These are phyloP conservation scores for Cytospora paraplurivora DNA, from an alignment of 2,329 filamentous ascomycete genomes.

Conservation along the genomic window DNA sequence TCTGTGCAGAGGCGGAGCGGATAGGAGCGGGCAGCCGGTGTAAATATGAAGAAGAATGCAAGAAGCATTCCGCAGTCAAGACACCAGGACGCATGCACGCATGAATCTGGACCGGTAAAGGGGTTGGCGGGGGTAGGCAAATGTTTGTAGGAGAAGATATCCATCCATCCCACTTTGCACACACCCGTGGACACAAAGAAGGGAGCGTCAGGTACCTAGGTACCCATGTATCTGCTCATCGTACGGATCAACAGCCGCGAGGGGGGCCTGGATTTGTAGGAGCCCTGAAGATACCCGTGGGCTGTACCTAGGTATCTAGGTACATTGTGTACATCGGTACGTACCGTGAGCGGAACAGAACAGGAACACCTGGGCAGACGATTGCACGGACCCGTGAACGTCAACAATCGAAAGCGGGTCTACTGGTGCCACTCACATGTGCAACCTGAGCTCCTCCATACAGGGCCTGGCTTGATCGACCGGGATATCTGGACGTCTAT, in stretches of 20 bases:
- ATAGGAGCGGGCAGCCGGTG: neutral
- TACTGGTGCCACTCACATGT: too few species aligned
- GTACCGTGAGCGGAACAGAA: too few species aligned
- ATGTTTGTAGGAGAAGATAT: conserved; percentile 9
- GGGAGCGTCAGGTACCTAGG: neutral
- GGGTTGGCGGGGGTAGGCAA: conserved; percentile 9
- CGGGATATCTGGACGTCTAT: too few species aligned
- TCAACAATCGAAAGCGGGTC: too few species aligned
- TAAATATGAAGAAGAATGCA: conserved; percentile 21
- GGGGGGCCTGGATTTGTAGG: neutral
- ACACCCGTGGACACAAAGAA: conserved; percentile 2
- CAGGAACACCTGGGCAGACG: too few species aligned
- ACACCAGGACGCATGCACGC: neutral
- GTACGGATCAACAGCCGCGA: too few species aligned
- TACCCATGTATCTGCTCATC: too few species aligned
- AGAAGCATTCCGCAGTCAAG: conserved; percentile 23
- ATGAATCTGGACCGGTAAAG: conserved; percentile 10
- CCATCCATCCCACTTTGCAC: neutral
- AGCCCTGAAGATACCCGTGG: neutral
- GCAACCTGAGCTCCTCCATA: too few species aligned
- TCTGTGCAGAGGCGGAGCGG: conserved; percentile 7
- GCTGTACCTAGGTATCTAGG: neutral
- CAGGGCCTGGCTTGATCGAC: too few species aligned
- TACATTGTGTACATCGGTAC: too few species aligned
- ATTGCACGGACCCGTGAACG: too few species aligned